Base-by-base conservation (phyloP, 1,139 yeast species). In the Saccharomyces pastorianus region DNA sequence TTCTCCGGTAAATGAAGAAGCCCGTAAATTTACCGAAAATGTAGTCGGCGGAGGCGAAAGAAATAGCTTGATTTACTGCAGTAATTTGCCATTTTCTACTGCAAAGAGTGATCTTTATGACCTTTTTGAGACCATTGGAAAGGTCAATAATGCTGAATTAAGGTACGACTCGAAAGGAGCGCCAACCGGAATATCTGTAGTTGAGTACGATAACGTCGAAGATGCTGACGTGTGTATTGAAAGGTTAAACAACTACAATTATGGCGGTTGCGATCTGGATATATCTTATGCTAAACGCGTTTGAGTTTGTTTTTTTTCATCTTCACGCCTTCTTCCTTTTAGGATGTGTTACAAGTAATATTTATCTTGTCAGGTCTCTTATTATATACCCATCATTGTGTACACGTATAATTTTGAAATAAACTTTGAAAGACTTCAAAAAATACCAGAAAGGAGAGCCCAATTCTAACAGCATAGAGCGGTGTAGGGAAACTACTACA, bases 21-120 rank as follows among this genome's bases (percentile, higher is more conserved):
- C 29, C 9, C 25, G 26, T 3, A 54, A 51, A 17, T 54, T 54
- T 50, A 51, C 58, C 4, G 57, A 55, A n/a, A 54, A 57, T 47
- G 52, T 55, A 25, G 29, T 46, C 34, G 59, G 54, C 46, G 64
- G 62, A 51, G 96, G 96, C 14, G 80, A 75, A 47, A 78, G 79
- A 48, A 78, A 82, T 50, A 82, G 78, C 55, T 80, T 83, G 17
- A 80, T 90, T 47, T 85, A 71, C 66, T 90, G 85, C 29, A 79
- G 77, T 53, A 91, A 90, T 72, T 76, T 91, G 65, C 97, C 97
- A 32, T 89, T 82, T 79, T 86, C 89, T 50, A 90, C 97, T 32
- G 81, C 88, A 50, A 84, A 85, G 62, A 85, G 86, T 55, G 97
- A 90, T 70, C 78, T 91, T 61, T 81, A 77, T 59, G 96, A 90